These are phyloP conservation scores for Chrysanthemum seticuspe DNA, from an alignment of 129 eudicot species.

Conservation along the genomic window DNA sequence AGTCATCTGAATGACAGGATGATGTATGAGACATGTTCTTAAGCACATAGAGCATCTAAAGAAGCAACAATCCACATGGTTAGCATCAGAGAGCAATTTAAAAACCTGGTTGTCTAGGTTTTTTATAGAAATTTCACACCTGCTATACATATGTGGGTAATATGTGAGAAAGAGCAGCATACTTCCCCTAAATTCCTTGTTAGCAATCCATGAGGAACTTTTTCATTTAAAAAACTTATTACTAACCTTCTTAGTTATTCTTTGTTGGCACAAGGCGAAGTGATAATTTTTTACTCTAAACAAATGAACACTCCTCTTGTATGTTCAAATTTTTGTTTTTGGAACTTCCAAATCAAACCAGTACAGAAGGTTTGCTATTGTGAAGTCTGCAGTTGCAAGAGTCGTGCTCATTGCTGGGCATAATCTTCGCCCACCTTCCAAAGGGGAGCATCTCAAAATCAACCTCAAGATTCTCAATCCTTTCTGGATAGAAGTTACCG, in stretches of 20 bases:
- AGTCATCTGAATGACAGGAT: too few species aligned
- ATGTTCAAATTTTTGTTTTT: constrained; percentile 36
- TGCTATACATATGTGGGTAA: too few species aligned
- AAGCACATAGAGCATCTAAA: too few species aligned
- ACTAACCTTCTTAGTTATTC: constrained; percentile 5
- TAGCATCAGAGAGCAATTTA: too few species aligned
- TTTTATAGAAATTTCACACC: too few species aligned
- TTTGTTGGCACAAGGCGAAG: constrained; percentile 20
- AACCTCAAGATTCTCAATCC: constrained; percentile 40
- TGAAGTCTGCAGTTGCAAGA: constrained; percentile 34
- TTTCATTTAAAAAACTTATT: too few species aligned
- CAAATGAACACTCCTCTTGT: constrained; percentile 11
- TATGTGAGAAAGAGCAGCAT: too few species aligned
- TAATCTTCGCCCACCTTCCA: constrained; percentile 53
- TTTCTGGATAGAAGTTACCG: constrained; percentile 60
- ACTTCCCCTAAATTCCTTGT: too few species aligned
- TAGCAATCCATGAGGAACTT: background rate
- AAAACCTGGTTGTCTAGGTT: too few species aligned
- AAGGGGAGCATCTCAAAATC: constrained; percentile 54
- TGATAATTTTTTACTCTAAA: constrained; percentile 19
- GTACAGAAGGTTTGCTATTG: constrained; percentile 44
- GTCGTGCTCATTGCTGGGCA: constrained; percentile 55
- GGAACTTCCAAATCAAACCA: constrained; percentile 54
- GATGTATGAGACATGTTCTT: too few species aligned
- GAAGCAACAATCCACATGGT: too few species aligned